Evolutionary conservation across 1,284 basidiomycete species (phyloP), one percentile per base, ranked within the genome.

Genomic region (Ustilago sp.): DNA sequence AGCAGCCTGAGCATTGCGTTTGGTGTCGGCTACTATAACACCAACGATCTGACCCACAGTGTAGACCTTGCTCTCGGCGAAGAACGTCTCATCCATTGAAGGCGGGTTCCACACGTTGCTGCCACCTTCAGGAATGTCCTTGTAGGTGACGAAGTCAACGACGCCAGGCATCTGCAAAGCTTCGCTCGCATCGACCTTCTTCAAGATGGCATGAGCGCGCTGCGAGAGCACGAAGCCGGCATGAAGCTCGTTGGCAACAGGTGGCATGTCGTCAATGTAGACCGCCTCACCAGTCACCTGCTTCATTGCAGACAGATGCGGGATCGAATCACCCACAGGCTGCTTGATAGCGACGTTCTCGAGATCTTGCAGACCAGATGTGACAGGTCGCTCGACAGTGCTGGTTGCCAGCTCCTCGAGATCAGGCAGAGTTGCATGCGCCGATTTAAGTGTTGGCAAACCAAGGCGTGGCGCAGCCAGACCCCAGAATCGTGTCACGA

Each of bases 281-380:
- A 83, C 66, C 0, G 86, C 86, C 50, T 86, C 85, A 28, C 86
- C 86, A 4, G 86, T 86, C 7, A 79, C 77, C 62, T 87, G 86
- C 76, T 87, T 86, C 58, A 87, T 74, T 0, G 83, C 85, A 4
- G 85, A 84, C 6, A 82, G 68, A 61, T 87, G 86, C 15, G 84
- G 84, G 1, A 83, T 62, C 43, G 81, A 77, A 47, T 80, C 72
- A 9, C 86, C 86, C 5, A 69, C 65, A 8, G 74, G 66, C 59
- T 72, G 74, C 64, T 74, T 75, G 63, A 79, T 67, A 8, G 67
- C 74, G 7, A 81, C 79, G 23, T 80, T 73, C 59, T 82, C 80
- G 4, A 81, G 63, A 57, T 81, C 77, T 52, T 82, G 81, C 41
- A 54, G 59, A 28, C 80, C 81, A 7, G 59, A 60, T 7, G 81